Evolutionary conservation across 2,329 filamentous ascomycete species (phyloP), one percentile per base, ranked within the genome.

Genomic region (Monosporascus ibericus): DNA sequence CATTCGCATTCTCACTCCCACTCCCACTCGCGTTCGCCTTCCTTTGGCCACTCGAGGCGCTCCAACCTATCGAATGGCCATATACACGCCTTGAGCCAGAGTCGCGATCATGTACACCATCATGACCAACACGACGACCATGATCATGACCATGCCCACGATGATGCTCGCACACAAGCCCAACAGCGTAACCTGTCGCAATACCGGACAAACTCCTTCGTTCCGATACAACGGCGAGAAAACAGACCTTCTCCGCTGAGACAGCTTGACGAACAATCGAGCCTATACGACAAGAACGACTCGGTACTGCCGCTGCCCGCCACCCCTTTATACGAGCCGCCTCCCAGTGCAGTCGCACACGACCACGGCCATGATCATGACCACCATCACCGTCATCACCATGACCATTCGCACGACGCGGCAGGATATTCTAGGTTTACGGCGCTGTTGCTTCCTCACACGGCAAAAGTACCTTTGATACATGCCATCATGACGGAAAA

Each of bases 401-500:
- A 2, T 22, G 42, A 22, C n/a, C 49, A 53, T 37, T 34, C 48
- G 49, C 38, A 42, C 27, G 51, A 72, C 48, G 71, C 74, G 52
- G 70, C 70, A 11, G 71, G 78, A 47, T 77, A 82, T 40, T 95
- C 90, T 0, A 75, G 72, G 47, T 75, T 95, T 39, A 95, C 92
- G 0, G 81, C 78, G 15, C 79, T 86, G 51, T 68, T 97, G 3
- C 75, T 97, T n/a, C 78, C 79, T 0, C 78, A 81, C 51, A 86
- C 85, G 11, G 79, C 86, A 48, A 76, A 77, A 25, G 90, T 86
- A 67, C 92, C 92, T 0, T 77, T 97, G 36, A 64, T 96, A 18
- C 85, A 96, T 65, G 87, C 90, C 50, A 90, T 99, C 53, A 73
- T 99, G 62, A 83, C 86, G 15, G 92, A 97, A 65, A 91, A 90